phyloP scores from a whole-genome alignment of 352 stramenopile species.

The Peronospora belbahrii region DNA sequence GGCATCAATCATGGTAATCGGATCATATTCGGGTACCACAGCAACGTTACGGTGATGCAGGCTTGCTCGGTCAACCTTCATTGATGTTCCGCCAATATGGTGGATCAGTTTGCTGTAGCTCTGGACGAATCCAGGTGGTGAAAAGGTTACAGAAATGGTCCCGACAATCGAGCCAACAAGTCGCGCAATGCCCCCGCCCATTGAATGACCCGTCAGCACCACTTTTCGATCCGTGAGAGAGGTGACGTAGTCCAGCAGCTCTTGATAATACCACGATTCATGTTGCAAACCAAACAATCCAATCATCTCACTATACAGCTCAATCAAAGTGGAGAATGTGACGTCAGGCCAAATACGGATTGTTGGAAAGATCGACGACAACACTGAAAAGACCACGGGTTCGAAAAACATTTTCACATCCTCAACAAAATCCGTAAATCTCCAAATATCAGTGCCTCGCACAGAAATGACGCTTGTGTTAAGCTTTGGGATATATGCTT shows the following conservation, averaged over 20 bases:
- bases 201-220: conserved; percentile 83
- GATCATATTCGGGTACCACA: conserved; percentile 85
- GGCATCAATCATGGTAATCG: conserved; percentile 83
- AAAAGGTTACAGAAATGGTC: conserved; percentile 80
- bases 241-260: conserved; percentile 76
- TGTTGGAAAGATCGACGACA: conserved; percentile 85
- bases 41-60: conserved; percentile 82
- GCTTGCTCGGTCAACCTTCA: conserved; percentile 62
- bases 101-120: conserved; percentile 87
- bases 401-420: conserved; percentile 90
- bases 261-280: conserved; percentile 83
- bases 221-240: conserved; percentile 76
- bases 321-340: conserved; percentile 80
- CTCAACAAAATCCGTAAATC: conserved; percentile 87
- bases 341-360: conserved; percentile 89
- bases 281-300: conserved; percentile 83
- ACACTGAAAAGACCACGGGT: conserved; percentile 83
- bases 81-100: conserved; percentile 60
- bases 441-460: conserved; percentile 83
- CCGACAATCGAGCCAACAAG: conserved; percentile 75
- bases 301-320: conserved; percentile 83
- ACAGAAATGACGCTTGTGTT: conserved; percentile 86
- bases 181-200: conserved; percentile 80
- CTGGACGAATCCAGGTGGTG: conserved; percentile 75
- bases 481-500: conserved; percentile 62